Evolutionary conservation across 2,329 filamentous ascomycete species (phyloP).

Genomic region (Dendrostoma leiphaemia): DNA sequence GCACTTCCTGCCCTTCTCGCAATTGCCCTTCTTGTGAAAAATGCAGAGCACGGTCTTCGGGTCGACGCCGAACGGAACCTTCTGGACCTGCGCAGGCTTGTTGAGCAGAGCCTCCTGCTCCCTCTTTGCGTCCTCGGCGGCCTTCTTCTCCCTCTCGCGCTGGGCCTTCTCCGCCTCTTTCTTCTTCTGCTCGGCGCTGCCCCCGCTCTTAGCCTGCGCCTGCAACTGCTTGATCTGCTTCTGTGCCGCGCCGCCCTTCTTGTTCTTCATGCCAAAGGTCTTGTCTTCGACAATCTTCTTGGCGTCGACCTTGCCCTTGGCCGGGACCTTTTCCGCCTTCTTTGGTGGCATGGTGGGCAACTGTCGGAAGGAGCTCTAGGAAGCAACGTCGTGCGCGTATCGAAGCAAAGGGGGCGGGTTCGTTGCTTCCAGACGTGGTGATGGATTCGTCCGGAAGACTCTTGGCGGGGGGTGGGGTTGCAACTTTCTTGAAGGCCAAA

Average conservation of each 20-base stretch:
- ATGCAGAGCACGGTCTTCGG: slow-evolving; percentile 96
- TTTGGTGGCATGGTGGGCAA: slow-evolving; percentile 70
- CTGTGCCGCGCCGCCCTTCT: slow-evolving; percentile 90
- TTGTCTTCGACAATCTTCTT: slow-evolving; percentile 81
- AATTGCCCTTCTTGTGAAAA: slow-evolving; percentile 96
- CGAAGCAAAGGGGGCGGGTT: neutral
- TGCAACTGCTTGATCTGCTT: slow-evolving; percentile 85
- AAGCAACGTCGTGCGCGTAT: neutral
- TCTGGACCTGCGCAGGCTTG: slow-evolving; percentile 92
- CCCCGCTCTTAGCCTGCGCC: slow-evolving; percentile 69
- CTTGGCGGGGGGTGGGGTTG: neutral
- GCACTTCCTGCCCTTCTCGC: slow-evolving; percentile 96
- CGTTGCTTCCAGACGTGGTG: neutral
- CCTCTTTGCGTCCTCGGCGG: slow-evolving; percentile 77
- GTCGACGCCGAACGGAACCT: slow-evolving; percentile 95
- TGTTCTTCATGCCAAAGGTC: slow-evolving; percentile 99
- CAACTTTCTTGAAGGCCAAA: neutral
- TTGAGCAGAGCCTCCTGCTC: slow-evolving; percentile 82
- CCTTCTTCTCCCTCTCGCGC: slow-evolving; percentile 85
- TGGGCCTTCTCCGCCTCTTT: slow-evolving; percentile 66
- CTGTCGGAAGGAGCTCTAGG: too few species aligned
- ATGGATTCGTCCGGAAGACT: neutral
- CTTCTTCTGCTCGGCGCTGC: slow-evolving; percentile 83
- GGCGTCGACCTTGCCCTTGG: slow-evolving; percentile 48
- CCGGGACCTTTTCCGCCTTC: slow-evolving; percentile 49